Evolutionary conservation across 1,284 basidiomycete species (phyloP), one percentile per base, ranked within the genome.

Genomic region (Moesziomyces sp.): DNA sequence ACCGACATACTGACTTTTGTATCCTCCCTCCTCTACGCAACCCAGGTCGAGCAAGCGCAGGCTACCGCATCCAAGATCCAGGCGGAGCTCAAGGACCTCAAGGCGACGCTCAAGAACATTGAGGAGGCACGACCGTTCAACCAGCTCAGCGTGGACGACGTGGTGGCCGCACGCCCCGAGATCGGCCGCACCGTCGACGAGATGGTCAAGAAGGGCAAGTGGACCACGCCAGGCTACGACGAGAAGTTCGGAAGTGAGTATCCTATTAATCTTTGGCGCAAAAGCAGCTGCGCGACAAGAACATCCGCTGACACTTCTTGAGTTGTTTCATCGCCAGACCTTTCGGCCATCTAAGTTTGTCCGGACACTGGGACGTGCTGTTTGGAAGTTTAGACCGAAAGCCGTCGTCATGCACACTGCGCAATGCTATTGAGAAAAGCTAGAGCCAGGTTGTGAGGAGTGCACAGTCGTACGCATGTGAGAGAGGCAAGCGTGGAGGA

Each of bases 151-250:
- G 93, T 90, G 73, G 91, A 92, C 81, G 97, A 99, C 78, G 93
- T 99, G 79, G 90, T 91, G 77, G 88, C 91, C 74, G 96, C 97
- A 52, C 92, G 95, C 85, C 97, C 97, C 50, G 93, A 94, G 86
- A 91, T 99, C 85, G 87, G 88, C 54, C 90, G 97, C 86, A 90
- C 93, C 50, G 93, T 97, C 78, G 94, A 98, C 88, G 94, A 90
- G 81, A 98, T 98, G 94, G 86, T 98, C 82, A 91, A 93, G 89
- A 97, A 99, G 88, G 97, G 97, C 86, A 98, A 98, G 88, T 99
- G 94, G 92, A 92, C 91, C 84, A 93, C 97, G 62, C 83, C 83
- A 40, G 81, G 82, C 44, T 84, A 84, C 81, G 73, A 78, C 52
- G 83, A 83, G 74, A 83, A 82, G 78, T 83, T 82, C 55, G 83